Evolutionary conservation across 352 stramenopile species (phyloP).

Genomic region (Globisporangium viniferum): DNA sequence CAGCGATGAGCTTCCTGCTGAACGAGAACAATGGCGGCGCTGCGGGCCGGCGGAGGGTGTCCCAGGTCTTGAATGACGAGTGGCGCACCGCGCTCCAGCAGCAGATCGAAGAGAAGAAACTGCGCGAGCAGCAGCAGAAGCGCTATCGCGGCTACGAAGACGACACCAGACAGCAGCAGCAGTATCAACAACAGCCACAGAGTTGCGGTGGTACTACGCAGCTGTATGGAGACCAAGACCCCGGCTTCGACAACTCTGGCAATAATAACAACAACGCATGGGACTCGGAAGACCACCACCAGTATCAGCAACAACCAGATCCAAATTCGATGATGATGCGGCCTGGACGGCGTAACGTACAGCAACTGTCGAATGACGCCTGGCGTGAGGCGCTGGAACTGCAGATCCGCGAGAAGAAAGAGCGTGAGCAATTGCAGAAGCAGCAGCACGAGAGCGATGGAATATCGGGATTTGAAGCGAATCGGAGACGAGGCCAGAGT

Average conservation of each 20-base stretch:
- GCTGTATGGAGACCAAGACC: background rate
- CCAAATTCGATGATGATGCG: background rate
- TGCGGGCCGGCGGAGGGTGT: constrained; percentile 20
- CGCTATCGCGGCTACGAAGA: constrained; percentile 2
- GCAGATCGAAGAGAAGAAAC: constrained; percentile 34
- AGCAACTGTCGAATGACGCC: constrained; percentile 34
- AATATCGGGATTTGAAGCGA: background rate
- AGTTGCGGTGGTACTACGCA: too few species aligned
- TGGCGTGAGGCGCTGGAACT: constrained; percentile 46
- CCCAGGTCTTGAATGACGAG: constrained; percentile 30
- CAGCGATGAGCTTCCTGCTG: constrained; percentile 18
- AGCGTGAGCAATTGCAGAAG: constrained; percentile 16
- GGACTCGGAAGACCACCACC: background rate
- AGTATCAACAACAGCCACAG: background rate
- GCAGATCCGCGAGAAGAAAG: constrained; percentile 47
- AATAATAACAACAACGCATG: background rate
- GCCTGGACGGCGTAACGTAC: constrained; percentile 27
- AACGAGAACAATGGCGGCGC: constrained; percentile 1
- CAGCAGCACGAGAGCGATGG: background rate
- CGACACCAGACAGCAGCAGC: background rate
- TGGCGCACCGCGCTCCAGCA: constrained; percentile 34
- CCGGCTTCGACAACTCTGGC: background rate
- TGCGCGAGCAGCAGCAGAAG: constrained; percentile 16
- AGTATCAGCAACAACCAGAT: background rate
- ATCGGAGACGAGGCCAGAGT: constrained; percentile 13